Conservation (phyloP, 352 stramenopile genomes). For the Globisporangium cystogenes region DNA sequence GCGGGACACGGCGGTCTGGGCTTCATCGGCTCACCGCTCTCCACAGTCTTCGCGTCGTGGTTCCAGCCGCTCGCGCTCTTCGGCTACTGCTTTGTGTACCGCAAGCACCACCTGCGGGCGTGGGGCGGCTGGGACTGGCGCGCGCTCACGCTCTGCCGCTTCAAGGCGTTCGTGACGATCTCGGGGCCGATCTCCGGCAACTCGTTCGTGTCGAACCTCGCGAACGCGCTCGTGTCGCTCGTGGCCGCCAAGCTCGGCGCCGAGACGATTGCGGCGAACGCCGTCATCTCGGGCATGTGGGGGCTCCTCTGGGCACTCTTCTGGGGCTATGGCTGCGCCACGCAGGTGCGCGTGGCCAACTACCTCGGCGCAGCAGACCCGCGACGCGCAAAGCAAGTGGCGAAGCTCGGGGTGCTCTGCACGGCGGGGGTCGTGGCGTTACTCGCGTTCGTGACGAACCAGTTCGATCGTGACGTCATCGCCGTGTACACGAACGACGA, state of each 20-base stretch:
- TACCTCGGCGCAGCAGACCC: constrained; percentile 63
- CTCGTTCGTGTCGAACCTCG: constrained; percentile 69
- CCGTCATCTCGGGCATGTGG: constrained; percentile 66
- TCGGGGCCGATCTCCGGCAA: constrained; percentile 63
- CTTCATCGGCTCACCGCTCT: constrained; percentile 76
- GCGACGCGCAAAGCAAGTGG: constrained; percentile 38
- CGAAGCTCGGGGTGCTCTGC: constrained; percentile 46
- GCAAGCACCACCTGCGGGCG: constrained; percentile 41
- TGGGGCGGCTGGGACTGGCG: constrained; percentile 54
- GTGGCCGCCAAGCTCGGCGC: constrained; percentile 59
- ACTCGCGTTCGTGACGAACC: constrained; percentile 36
- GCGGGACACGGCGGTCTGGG: constrained; percentile 45
- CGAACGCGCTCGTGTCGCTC: constrained; percentile 57
- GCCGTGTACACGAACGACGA: constrained; percentile 55
- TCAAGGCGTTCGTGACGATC: constrained; percentile 43
- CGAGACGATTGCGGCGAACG: constrained; percentile 57
- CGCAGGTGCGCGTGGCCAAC: constrained; percentile 71
- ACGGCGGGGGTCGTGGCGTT: constrained; percentile 40
- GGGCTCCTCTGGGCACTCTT: constrained; percentile 67
- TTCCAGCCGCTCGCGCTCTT: constrained; percentile 65
- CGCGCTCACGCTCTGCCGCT: constrained; percentile 34
- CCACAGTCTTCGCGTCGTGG: constrained; percentile 71
- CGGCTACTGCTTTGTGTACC: constrained; percentile 55
- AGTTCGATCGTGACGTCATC: constrained; percentile 43
- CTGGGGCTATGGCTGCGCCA: constrained; percentile 77